Percentiles rank a stretch among this genome's conserved stretches.
Conservation (phyloP, 2,329 filamentous ascomycete species). For the Aspergillus fijiensis region DNA sequence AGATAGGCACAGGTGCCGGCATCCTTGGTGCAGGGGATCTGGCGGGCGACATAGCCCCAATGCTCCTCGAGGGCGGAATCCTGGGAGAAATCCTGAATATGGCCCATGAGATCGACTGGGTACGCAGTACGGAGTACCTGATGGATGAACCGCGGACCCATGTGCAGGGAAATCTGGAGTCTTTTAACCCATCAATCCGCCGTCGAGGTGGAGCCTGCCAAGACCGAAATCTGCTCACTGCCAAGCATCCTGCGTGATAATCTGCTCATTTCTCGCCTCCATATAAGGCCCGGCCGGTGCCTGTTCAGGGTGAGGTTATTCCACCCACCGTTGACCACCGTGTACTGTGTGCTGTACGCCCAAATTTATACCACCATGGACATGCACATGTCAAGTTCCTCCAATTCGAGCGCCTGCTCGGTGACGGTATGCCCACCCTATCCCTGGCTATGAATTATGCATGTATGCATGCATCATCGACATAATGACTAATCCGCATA, state of each 20-base stretch:
- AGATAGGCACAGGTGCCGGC: slow-evolving; percentile 59
- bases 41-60: slow-evolving; percentile 58
- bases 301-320: background rate
- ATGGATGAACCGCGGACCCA: too few relatives aligned
- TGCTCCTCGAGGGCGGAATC: slow-evolving; percentile 47
- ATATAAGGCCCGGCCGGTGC: background rate
- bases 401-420: slow-evolving; percentile 19
- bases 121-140: background rate
- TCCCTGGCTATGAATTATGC: too few relatives aligned
- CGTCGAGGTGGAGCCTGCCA: slow-evolving; percentile 1
- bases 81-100: slow-evolving; percentile 48
- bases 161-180: background rate
- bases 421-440: slow-evolving; percentile 17
- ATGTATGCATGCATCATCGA: background rate
- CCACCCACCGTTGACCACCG: background rate
- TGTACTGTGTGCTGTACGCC: background rate
- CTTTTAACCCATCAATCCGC: too few relatives aligned
- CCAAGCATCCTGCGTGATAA: slow-evolving; percentile 1
- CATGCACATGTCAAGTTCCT: slow-evolving; percentile 20
- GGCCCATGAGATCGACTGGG: slow-evolving; percentile 25
- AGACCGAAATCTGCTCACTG: slow-evolving; percentile 9
- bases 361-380: slow-evolving; percentile 15
- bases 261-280: background rate
- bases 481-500: background rate
- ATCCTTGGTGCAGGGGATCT: slow-evolving; percentile 59